Evolutionary conservation across 805 yeast species (phyloP), one percentile per base, ranked within the genome.

Genomic region (Suhomyces canberraensis): DNA sequence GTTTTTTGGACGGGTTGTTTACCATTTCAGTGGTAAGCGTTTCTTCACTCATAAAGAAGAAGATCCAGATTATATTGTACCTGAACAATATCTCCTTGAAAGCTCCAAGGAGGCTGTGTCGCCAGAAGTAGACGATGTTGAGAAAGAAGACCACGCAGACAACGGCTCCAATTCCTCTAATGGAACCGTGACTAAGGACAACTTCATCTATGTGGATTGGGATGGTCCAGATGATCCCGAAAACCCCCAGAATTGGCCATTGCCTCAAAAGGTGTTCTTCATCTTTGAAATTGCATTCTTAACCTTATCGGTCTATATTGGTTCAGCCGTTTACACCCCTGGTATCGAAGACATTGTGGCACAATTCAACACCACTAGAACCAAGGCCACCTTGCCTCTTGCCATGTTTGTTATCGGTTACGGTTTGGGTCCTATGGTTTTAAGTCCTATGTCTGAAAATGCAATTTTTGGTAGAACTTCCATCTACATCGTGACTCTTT

Each of bases 371-470:
- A 66, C 73, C 4, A 59, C 71, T 11, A 56, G 56, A 21, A 70
- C 66, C 4, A 64, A 65, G 4, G 77, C 78, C 0, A 59, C 71
- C 1, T 58, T 80, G 24, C 78, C 80, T 3, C 61, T 80, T 46
- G 59, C 81, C 0, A 43, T 77, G 25, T 80, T 73, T 44, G 79
- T 79, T 6, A 46, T 78, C 19, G 85, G 84, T 8, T 78, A 79
- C 48, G 84, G 80, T 35, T 33, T 77, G 14, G 83, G 83, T 1
- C 83, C 83, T 2, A 61, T 79, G 62, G 43, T 77, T 2, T 73
- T 77, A 36, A 72, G 81, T 0, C 84, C 85, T 3, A 45, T 79
- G 42, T 71, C 80, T 11, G 85, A 79, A 51, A 65, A 74, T 32
- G 73, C 78, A 2, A 51, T 55, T 3, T 52, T 75, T 32, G 84